A percentile compares a stretch with the other conserved stretches of the same genome.
Conservation (phyloP, 176 grass and related monocot genomes). For the Rhynchospora tenuis region DNA sequence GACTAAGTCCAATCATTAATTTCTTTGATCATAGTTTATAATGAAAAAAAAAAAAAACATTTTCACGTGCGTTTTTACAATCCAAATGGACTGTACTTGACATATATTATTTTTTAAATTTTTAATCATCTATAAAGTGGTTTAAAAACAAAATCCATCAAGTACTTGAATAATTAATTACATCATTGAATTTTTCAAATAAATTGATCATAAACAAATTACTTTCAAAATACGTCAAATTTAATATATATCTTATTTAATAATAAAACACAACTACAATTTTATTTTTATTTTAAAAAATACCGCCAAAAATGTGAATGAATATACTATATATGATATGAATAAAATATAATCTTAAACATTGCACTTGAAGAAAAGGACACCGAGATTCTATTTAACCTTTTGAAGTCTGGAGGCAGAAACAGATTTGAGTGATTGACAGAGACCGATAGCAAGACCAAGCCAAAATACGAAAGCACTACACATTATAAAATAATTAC, state of each 20-base stretch:
- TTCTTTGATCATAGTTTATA: not conserved
- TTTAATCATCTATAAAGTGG: too few relatives aligned
- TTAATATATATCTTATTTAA: too few relatives aligned
- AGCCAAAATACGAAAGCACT: not conserved
- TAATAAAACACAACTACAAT: too few relatives aligned
- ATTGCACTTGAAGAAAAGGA: not conserved
- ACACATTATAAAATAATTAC: not conserved
- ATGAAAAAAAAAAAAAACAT: not conserved
- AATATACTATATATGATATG: too few relatives aligned
- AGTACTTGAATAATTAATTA: too few relatives aligned
- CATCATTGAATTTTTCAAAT: too few relatives aligned
- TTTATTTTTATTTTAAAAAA: too few relatives aligned
- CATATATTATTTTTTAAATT: too few relatives aligned
- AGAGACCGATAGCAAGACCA: not conserved
- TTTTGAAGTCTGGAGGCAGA: not conserved
- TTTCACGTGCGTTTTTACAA: not conserved
- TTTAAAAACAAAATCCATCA: too few relatives aligned
- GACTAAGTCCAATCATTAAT: not conserved
- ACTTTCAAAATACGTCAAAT: too few relatives aligned
- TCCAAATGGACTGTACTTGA: not conserved
- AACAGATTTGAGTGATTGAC: not conserved
- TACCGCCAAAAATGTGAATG: too few relatives aligned
- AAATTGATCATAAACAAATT: too few relatives aligned
- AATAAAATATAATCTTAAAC: not conserved
- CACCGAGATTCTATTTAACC: not conserved